Percentiles rank a stretch among this genome's conserved stretches.
These are phyloP conservation scores for Gloeopeniophorella convolvens DNA, from an alignment of 768 basidiomycete genomes.

Conservation along the genomic window DNA sequence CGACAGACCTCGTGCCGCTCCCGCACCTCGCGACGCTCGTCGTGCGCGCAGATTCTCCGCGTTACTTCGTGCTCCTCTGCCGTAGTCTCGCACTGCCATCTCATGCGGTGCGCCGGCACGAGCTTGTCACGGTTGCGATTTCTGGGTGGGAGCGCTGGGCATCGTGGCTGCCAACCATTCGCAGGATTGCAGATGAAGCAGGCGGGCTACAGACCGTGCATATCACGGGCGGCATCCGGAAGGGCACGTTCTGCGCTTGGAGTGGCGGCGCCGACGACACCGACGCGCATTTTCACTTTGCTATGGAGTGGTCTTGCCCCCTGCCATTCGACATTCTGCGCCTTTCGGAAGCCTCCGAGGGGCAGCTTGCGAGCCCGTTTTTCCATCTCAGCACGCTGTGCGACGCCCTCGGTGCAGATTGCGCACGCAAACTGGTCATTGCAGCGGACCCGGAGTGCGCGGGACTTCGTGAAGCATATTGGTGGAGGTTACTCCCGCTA, in stretches of 20 bases:
- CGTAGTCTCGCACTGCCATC: constrained; percentile 4
- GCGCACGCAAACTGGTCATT: not conserved
- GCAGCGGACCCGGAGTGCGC: not conserved
- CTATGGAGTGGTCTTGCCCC: constrained; percentile 9
- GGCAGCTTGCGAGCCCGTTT: constrained; percentile 3
- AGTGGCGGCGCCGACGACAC: not conserved
- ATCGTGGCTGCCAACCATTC: not conserved
- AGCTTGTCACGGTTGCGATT: not conserved
- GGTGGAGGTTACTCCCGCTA: constrained; percentile 5
- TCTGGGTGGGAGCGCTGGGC: constrained; percentile 5
- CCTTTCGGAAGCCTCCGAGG: too few relatives aligned
- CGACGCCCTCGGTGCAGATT: not conserved
- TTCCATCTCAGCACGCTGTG: constrained; percentile 1
- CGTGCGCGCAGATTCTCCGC: constrained; percentile 6
- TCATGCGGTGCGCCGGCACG: not conserved
- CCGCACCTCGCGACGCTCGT: constrained; percentile 3
- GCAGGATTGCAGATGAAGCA: not conserved
- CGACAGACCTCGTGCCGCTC: not conserved
- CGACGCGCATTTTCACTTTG: constrained; percentile 2
- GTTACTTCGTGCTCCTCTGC: constrained; percentile 1
- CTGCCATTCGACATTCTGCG: too few relatives aligned
- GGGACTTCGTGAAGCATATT: not conserved
- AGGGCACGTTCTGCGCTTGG: constrained; percentile 11
- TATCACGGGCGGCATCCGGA: constrained; percentile 5
- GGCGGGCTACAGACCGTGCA: constrained; percentile 6